Evolutionary conservation across 1,284 basidiomycete species (phyloP).

Genomic region (Malassezia furfur): DNA sequence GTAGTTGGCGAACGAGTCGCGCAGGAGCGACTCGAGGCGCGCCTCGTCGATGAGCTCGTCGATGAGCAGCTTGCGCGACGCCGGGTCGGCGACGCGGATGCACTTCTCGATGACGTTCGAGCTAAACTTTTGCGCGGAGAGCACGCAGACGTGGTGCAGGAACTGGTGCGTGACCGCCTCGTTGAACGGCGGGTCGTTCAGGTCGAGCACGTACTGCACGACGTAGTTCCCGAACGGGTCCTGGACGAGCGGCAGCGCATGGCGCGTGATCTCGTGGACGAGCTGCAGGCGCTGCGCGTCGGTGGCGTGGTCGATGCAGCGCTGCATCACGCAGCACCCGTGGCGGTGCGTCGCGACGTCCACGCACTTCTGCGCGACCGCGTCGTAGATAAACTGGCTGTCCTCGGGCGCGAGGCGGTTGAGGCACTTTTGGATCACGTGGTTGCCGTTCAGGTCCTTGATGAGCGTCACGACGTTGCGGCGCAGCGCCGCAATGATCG

Average conservation of each 20-base stretch:
- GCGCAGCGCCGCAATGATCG: slow-evolving; percentile 90
- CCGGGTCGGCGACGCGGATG: slow-evolving; percentile 90
- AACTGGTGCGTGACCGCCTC: slow-evolving; percentile 97
- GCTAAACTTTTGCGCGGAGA: slow-evolving; percentile 97
- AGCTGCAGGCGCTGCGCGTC: slow-evolving; percentile 90
- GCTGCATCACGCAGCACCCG: slow-evolving; percentile 94
- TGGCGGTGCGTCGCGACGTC: slow-evolving; percentile 99
- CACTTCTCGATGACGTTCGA: slow-evolving; percentile 96
- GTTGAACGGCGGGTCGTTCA: slow-evolving; percentile 95
- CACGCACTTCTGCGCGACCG: slow-evolving; percentile 94
- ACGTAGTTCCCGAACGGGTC: slow-evolving; percentile 97
- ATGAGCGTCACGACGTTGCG: slow-evolving; percentile 97
- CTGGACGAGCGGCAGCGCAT: slow-evolving; percentile 92
- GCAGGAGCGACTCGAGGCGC: slow-evolving; percentile 84
- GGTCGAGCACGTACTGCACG: slow-evolving; percentile 91
- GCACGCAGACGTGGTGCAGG: slow-evolving; percentile 88
- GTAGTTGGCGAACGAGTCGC: slow-evolving; percentile 55
- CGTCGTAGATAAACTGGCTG: slow-evolving; percentile 99
- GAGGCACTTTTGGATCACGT: slow-evolving; percentile 98
- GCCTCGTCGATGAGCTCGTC: slow-evolving; percentile 90
- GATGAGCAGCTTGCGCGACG: slow-evolving; percentile 84
- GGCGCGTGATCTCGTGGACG: slow-evolving; percentile 97
- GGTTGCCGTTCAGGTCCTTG: slow-evolving; percentile 99
- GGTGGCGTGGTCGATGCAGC: slow-evolving; percentile 96
- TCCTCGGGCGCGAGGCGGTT: slow-evolving; percentile 96